Evolutionary conservation across 1,284 basidiomycete species (phyloP).

Genomic region (Golubevia sp.): DNA sequence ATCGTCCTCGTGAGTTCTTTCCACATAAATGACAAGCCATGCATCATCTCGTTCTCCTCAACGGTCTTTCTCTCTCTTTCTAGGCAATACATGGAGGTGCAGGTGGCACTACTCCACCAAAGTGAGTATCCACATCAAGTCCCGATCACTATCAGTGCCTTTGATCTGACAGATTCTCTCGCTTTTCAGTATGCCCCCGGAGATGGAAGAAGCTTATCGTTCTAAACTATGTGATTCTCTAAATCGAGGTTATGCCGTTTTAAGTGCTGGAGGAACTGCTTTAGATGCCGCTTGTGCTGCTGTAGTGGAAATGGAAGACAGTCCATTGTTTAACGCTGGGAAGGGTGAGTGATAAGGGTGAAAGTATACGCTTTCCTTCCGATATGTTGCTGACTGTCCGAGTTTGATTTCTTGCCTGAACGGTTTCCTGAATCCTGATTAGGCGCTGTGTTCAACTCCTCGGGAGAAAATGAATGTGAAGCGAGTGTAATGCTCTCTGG

Average conservation of each 20-base stretch:
- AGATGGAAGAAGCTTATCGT: constrained; percentile 70
- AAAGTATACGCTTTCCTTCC: too few relatives aligned
- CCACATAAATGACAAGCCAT: too few relatives aligned
- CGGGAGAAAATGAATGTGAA: constrained; percentile 74
- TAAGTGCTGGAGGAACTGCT: constrained; percentile 73
- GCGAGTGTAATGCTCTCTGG: constrained; percentile 77
- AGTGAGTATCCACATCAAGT: too few relatives aligned
- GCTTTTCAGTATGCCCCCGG: constrained; percentile 31
- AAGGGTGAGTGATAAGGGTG: too few relatives aligned
- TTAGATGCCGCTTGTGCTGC: constrained; percentile 81
- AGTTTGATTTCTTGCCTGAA: too few relatives aligned
- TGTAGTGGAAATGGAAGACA: constrained; percentile 75
- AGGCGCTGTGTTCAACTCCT: constrained; percentile 28
- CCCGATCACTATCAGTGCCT: neutral
- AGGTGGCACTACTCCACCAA: constrained; percentile 16
- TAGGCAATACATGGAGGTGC: constrained; percentile 33
- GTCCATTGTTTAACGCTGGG: constrained; percentile 75
- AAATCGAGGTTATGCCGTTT: constrained; percentile 70
- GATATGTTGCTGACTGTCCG: too few relatives aligned
- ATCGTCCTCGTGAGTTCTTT: neutral
- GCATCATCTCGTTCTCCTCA: too few relatives aligned
- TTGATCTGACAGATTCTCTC: neutral
- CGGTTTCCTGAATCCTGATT: too few relatives aligned
- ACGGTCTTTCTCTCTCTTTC: neutral
- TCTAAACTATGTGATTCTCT: constrained; percentile 68